Base-by-base conservation (phyloP, 768 basidiomycete species). In the Leucogyrophana mollusca region DNA sequence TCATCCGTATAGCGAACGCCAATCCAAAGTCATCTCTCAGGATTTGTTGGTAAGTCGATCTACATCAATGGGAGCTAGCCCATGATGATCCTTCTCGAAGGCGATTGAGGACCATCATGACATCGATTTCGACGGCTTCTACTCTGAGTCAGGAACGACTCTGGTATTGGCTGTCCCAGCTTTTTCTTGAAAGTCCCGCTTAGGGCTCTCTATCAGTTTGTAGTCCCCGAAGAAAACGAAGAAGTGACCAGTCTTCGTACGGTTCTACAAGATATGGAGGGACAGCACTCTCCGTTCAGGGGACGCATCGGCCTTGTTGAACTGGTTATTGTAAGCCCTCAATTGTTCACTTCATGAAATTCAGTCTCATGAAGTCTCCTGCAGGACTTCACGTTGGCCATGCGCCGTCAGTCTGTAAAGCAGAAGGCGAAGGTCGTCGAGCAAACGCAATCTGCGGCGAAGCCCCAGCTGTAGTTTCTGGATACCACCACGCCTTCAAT, bases 211-310 rank as follows among this genome's bases (percentile, higher is more conserved):
- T 30, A 7, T 16, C 20, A 37, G 35, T 37, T n/a, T 16, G 35
- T 16, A 21, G 7, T 37, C 9, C 20, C 6, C 9, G 8, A 37
- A 37, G 59, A 60, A 45, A 55, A 57, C 40, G 60, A 57, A 33
- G 57, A 34, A 40, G 49, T 52, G 49, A 42, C 46, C 21, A 38
- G 47, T 17, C 30, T 61, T 20, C 60, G 55, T 30, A 49, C 41
- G 4, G 49, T 62, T 3, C 45, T 57, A 34, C 56, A 50, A 22
- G 51, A 60, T 16, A 50, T 57, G 49, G 40, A 30, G 24, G 58
- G 61, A 4, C 38, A 46, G 43, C 55, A 46, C 47, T 40, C n/a
- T 21, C 9, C 36, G 13, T 43, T 37, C 20, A 21, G 47, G 8
- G 41, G 44, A 20, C 45, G 40, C 21, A 43, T 60, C 37, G 55